A percentile compares a stretch with the other conserved stretches of the same genome.
Conservation (phyloP, 495 filamentous ascomycete genomes). For the Penicillium lagena region DNA sequence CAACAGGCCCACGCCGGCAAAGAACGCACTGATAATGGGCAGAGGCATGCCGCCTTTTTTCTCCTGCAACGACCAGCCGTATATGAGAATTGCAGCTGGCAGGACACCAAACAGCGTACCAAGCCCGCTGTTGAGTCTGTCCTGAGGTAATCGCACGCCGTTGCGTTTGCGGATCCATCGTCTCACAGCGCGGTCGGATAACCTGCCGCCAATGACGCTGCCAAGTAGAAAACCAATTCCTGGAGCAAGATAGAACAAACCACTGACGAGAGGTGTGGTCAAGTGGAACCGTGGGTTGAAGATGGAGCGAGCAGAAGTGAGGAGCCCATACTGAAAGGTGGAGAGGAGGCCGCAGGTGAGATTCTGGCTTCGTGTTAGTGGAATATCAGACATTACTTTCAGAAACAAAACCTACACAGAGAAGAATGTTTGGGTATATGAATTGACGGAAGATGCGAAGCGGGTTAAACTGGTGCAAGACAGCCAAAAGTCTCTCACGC, state of each 20-base stretch:
- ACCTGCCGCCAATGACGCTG: conserved; percentile 62
- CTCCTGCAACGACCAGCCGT: conserved; percentile 65
- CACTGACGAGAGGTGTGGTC: conserved; percentile 57
- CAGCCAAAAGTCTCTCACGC: neutral
- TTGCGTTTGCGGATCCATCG: conserved; percentile 51
- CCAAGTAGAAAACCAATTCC: conserved; percentile 65
- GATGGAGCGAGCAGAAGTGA: conserved; percentile 67
- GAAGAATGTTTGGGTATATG: conserved; percentile 31
- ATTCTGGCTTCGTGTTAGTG: conserved; percentile 24
- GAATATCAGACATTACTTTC: too few species aligned
- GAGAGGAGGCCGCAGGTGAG: conserved; percentile 58
- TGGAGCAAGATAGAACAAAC: conserved; percentile 72
- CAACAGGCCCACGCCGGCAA: conserved; percentile 61
- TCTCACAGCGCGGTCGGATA: conserved; percentile 60
- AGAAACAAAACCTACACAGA: neutral
- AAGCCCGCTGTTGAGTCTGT: conserved; percentile 60
- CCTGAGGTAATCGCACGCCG: conserved; percentile 62
- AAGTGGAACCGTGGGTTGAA: conserved; percentile 69
- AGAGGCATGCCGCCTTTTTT: conserved; percentile 57
- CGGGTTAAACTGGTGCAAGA: conserved; percentile 33
- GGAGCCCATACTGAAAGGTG: conserved; percentile 65
- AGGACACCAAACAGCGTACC: conserved; percentile 55
- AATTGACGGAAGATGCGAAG: conserved; percentile 26
- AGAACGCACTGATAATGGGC: conserved; percentile 62
- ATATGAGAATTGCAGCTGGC: conserved; percentile 58